A percentile compares a stretch with the other conserved stretches of the same genome.
Evolutionary conservation across 768 basidiomycete genomes (phyloP).

Genomic region (Mrakia blollopis): DNA sequence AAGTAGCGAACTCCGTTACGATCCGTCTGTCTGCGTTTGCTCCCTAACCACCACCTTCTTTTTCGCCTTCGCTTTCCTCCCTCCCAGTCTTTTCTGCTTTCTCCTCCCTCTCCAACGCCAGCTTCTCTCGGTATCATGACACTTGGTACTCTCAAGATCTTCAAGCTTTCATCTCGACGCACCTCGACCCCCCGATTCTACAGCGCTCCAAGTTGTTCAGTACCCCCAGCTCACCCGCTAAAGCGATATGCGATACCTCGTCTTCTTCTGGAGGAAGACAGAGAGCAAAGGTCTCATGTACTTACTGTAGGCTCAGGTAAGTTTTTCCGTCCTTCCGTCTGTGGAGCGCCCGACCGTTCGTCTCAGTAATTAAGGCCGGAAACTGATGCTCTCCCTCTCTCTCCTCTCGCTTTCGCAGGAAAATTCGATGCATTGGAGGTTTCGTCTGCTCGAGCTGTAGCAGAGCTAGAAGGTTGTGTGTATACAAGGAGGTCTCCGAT

Average conservation of each 20-base stretch:
- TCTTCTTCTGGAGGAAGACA: not conserved
- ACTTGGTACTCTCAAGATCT: not conserved
- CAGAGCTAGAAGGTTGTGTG: constrained; percentile 38
- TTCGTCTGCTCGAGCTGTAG: constrained; percentile 41
- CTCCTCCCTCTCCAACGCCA: no score
- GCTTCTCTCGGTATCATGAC: not conserved
- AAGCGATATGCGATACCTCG: not conserved
- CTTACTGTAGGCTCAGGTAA: not conserved
- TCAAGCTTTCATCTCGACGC: not conserved
- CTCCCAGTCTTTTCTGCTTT: not conserved
- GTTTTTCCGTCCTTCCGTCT: not conserved
- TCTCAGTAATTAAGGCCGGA: not conserved
- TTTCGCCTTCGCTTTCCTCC: not conserved
- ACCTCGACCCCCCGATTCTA: not conserved
- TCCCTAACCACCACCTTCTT: not conserved
- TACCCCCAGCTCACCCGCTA: not conserved
- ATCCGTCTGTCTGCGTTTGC: not conserved
- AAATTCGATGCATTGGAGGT: constrained; percentile 38
- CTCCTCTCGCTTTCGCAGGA: not conserved
- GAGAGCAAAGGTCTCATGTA: not conserved
- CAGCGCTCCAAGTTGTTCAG: not conserved
- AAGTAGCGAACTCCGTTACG: no score
- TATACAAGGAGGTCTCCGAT: constrained; percentile 41
- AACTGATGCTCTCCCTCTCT: not conserved
- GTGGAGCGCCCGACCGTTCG: not conserved